These are phyloP conservation scores for Coniochaeta prunicola DNA, from an alignment of 2,329 filamentous ascomycete genomes.

Conservation along the genomic window DNA sequence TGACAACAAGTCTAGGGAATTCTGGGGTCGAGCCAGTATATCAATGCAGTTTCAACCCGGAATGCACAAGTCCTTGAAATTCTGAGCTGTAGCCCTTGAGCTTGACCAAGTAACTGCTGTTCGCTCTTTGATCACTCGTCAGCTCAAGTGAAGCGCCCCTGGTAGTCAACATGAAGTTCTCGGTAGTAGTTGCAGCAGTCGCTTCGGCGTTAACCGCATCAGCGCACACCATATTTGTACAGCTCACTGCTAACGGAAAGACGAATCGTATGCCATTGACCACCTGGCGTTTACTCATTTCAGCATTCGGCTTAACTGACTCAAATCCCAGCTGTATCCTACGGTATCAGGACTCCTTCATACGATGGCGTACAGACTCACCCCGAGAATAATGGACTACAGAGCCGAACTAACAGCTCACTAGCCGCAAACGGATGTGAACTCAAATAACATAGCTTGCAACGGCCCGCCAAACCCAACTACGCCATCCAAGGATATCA, in stretches of 20 bases:
- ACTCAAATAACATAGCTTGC: slow-evolving; percentile 41
- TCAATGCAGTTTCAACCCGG: not conserved
- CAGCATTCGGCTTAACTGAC: slow-evolving; percentile 1
- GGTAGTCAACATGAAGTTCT: slow-evolving; percentile 14
- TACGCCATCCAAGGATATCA: slow-evolving; percentile 35
- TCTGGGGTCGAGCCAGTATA: not conserved
- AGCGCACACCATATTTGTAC: slow-evolving; percentile 37
- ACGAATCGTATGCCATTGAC: slow-evolving; percentile 21
- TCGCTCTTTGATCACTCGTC: not conserved
- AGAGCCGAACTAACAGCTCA: not conserved
- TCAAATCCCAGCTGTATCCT: slow-evolving; percentile 27
- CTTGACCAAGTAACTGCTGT: not conserved
- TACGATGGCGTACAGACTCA: slow-evolving; percentile 37
- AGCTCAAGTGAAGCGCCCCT: not conserved
- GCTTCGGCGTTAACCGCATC: slow-evolving; percentile 5
- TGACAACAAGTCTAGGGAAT: not conserved
- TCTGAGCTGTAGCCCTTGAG: not conserved
- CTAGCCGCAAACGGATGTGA: slow-evolving; percentile 32
- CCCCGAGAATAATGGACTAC: not conserved
- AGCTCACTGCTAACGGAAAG: slow-evolving; percentile 37
- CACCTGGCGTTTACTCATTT: not conserved
- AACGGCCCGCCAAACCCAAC: slow-evolving; percentile 44
- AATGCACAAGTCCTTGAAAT: not conserved
- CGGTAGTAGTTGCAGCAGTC: slow-evolving; percentile 8
- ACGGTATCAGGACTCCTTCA: slow-evolving; percentile 42